phyloP scores from a whole-genome alignment of 176 grass and related monocot genomes.

The Chrysopogon serrulatus region DNA sequence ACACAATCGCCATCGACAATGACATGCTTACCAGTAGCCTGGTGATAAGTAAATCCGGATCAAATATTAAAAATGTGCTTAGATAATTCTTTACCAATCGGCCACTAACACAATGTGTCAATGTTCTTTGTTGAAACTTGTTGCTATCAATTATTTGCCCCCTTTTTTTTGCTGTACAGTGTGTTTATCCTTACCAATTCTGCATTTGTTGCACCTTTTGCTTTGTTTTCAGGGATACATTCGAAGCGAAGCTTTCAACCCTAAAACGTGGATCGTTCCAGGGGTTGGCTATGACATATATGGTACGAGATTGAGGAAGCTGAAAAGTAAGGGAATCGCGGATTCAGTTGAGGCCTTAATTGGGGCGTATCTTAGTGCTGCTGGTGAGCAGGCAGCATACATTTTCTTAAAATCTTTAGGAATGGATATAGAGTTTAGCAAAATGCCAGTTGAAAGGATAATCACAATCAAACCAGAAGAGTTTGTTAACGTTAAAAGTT shows the following conservation, averaged over 20 bases:
- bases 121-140: not conserved
- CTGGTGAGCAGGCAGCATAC: conserved; percentile 60
- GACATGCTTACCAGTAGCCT: not conserved
- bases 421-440: conserved; percentile 49
- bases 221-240: conserved; percentile 53
- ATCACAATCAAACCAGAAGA: not conserved
- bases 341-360: conserved; percentile 74
- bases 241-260: conserved; percentile 42
- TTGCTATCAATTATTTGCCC: not conserved
- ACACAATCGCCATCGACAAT: not conserved
- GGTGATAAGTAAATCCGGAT: not conserved
- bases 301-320: conserved; percentile 30
- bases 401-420: conserved; percentile 55
- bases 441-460: conserved; percentile 29
- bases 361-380: conserved; percentile 48
- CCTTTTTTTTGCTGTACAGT: not conserved
- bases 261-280: conserved; percentile 55
- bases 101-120: not conserved
- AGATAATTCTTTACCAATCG: not conserved
- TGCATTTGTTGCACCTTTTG: not conserved
- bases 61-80: not conserved
- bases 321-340: conserved; percentile 68
- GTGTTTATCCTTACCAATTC: not conserved
- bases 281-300: conserved; percentile 22
- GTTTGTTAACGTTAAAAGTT: conserved; percentile 41